phyloP scores from a whole-genome alignment of 1,284 basidiomycete species.

The Microbotryum lychnidis-dioicae region DNA sequence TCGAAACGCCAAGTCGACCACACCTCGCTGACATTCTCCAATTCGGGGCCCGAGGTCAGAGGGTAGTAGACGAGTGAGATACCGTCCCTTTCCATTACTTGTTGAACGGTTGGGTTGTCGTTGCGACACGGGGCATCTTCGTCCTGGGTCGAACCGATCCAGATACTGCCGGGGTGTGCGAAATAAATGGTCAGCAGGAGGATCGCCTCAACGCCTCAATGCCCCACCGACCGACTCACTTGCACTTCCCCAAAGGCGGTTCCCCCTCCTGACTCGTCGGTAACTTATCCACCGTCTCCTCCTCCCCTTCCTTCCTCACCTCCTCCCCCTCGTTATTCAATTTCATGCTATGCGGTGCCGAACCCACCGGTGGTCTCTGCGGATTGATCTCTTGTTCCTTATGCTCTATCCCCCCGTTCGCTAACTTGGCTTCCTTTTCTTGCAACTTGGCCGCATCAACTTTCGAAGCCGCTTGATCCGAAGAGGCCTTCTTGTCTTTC shows the following conservation, averaged over 20 bases:
- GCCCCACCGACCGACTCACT: not conserved
- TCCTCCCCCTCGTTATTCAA: slow-evolving; percentile 33
- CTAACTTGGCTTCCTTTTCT: slow-evolving; percentile 1
- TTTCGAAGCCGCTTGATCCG: slow-evolving; percentile 13
- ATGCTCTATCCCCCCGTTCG: not conserved
- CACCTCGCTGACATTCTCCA: slow-evolving; percentile 41
- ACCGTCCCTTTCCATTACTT: slow-evolving; percentile 41
- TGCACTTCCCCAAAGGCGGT: slow-evolving; percentile 22
- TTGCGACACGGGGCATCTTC: slow-evolving; percentile 38
- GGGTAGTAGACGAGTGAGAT: slow-evolving; percentile 42
- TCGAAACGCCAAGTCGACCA: slow-evolving; percentile 44
- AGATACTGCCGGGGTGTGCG: slow-evolving; percentile 37
- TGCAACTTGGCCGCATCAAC: slow-evolving; percentile 36
- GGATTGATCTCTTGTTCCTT: slow-evolving; percentile 12
- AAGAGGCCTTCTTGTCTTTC: not conserved
- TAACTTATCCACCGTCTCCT: slow-evolving; percentile 12
- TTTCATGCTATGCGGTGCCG: slow-evolving; percentile 26
- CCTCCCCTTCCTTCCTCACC: not conserved
- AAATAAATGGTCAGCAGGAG: not conserved
- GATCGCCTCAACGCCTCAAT: no score
- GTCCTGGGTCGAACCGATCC: slow-evolving; percentile 40
- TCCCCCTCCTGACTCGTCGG: slow-evolving; percentile 12
- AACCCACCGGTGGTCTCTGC: slow-evolving; percentile 16
- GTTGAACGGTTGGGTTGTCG: slow-evolving; percentile 42
- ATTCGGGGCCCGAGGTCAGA: slow-evolving; percentile 37